Evolutionary conservation across 2,329 filamentous ascomycete genomes (phyloP), one percentile per base, ranked within the genome.

Genomic region (Neodidymelliopsis sp.): DNA sequence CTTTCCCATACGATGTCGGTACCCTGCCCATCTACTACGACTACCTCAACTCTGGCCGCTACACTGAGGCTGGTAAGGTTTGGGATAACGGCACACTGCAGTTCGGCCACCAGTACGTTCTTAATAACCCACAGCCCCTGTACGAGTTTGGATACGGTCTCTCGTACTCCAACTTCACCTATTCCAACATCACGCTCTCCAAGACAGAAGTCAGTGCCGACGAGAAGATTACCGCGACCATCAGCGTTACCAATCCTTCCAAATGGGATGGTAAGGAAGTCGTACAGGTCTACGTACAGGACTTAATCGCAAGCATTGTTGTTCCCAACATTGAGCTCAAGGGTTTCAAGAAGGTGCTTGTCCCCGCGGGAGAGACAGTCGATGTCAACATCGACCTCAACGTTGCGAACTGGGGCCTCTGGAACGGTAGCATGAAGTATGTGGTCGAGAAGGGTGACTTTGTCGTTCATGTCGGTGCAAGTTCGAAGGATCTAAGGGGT

Each of bases 381-480:
- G 80, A 73, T 25, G 78, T 82, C 0, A 63, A 73, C 24, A 75
- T 88, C 19, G 75, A 80, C 13, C 61, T 85, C 15, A 63, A 78
- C 22, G 75, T 84, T 3, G 59, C 66, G 15, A 75, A 81, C 36
- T 68, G 83, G 55, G 82, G 82, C 0, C 61, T 85, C 6, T 86
- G 83, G 83, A 75, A 84, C 65, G 59, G 72, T 10, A 75, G 71
- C 24, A 87, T 89, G 84, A 74, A 86, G 67, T 90, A 90, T 69
- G 85, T 89, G 18, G 87, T 91, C 27, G 88, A 91, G 77, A 81
- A 82, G 3, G 88, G 88, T 1, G 80, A 85, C 29, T 91, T 90
- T 66, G 71, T 78, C 4, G 74, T 89, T 8, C 75, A 79, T 44
- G 80, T 87, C 12, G 88, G 86, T 2, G 71, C 73, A n/a, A 81